Base-by-base conservation (phyloP, 768 basidiomycete genomes). In the Scleroderma citrinum region DNA sequence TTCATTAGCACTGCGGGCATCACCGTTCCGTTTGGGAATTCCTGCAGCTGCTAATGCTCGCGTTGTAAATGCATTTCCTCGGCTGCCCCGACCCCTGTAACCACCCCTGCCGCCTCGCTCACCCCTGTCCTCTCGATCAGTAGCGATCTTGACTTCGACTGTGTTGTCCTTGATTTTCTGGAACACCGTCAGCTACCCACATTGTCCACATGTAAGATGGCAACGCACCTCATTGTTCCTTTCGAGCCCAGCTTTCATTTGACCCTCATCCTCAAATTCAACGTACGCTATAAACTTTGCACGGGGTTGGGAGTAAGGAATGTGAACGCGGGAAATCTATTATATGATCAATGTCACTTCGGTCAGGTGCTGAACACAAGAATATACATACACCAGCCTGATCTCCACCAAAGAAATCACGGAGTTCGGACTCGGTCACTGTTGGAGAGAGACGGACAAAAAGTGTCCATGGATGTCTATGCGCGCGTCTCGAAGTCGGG, bases 191-290 rank as follows among this genome's bases (percentile, higher is more conserved):
- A 48, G 56, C 31, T 63, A 52, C 26, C 7, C 20, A 19, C 31
- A 54, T 48, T 48, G 13, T 7, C 31, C 23, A 47, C 44, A 36
- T 36, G 31, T 23, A 21, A 7, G 5, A 24, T 16, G 31, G 24
- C 16, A 20, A 67, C 76, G 50, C 54, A 92, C 91, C 66, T 83
- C 82, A 21, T 75, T 77, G 54, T 88, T 85, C 58, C 82, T 86
- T 39, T 79, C 82, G 19, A 94, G 69, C 0, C 85, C 92, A 17
- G 73, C 77, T 57, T 81, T 87, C 87, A 93, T 89, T 10, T 82
- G 74, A 40, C 86, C 87, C 59, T 94, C 91, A 57, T 90, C 87
- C 4, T 81, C 85, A 66, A 95, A 96, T 61, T 95, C 93, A 46
- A 96, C 80, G 61, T 92, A 96, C 2, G 83, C 88, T 49, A 92